Evolutionary conservation across 192 early-diverging fungal species (phyloP).

Genomic region (Backusella morwellensis): DNA sequence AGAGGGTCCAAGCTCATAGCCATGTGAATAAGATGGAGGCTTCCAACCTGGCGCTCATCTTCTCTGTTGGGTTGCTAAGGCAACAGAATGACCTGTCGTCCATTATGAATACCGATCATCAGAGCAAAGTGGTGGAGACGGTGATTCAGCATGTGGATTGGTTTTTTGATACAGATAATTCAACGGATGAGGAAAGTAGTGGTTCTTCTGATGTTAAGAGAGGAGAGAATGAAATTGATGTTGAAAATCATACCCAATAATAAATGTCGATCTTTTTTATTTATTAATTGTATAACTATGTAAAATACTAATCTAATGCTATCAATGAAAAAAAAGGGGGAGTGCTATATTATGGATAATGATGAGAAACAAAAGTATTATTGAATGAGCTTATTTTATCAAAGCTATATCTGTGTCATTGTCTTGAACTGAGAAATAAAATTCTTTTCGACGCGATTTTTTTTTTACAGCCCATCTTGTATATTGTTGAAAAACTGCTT

Average conservation of each 20-base stretch:
- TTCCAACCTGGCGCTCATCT: slow-evolving; percentile 87
- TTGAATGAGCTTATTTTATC: no score
- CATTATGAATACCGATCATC: slow-evolving; percentile 62
- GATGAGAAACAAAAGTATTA: no score
- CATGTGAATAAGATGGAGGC: slow-evolving; percentile 89
- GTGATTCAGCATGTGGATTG: slow-evolving; percentile 67
- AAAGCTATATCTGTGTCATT: no score
- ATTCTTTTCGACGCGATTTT: no score
- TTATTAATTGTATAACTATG: no score
- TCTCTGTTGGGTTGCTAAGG: slow-evolving; percentile 77
- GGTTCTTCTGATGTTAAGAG: not conserved
- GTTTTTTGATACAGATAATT: slow-evolving; percentile 46
- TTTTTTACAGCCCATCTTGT: no score
- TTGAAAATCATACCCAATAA: not conserved
- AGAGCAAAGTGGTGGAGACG: slow-evolving; percentile 65
- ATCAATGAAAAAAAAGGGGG: no score
- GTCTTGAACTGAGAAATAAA: no score
- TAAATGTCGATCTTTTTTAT: no score
- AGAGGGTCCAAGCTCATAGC: slow-evolving; percentile 60
- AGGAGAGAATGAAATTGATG: not conserved
- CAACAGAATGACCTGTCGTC: slow-evolving; percentile 56
- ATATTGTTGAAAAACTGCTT: no score
- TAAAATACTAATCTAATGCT: no score
- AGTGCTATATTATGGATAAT: no score
- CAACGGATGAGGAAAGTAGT: not conserved